Evolutionary conservation across 257 asterid species (phyloP).

Genomic region (Petunia secreta): DNA sequence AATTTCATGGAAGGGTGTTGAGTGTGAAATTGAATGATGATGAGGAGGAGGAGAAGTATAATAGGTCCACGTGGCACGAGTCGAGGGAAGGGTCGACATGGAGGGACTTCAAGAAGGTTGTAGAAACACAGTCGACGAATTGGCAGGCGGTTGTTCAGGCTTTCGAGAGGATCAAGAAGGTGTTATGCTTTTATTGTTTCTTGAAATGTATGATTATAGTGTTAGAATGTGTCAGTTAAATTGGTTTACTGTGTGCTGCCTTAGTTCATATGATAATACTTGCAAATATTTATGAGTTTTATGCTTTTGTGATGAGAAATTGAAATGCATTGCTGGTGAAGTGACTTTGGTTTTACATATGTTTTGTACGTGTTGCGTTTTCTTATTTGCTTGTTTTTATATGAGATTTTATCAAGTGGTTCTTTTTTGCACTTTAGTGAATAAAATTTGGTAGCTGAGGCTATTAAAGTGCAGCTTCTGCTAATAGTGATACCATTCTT

Average conservation of each 20-base stretch:
- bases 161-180: constrained; percentile 93
- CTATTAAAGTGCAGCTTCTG: too few species aligned
- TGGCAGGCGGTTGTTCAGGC: constrained; percentile 95
- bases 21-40: constrained; percentile 92
- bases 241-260: background rate
- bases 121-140: constrained; percentile 79
- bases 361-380: background rate
- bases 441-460: too few species aligned
- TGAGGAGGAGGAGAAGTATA: constrained; percentile 54
- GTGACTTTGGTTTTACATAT: background rate
- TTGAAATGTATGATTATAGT: constrained; percentile 14
- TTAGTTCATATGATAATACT: background rate
- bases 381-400: too few species aligned
- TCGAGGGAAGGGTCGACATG: constrained; percentile 68
- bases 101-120: constrained; percentile 64
- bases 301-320: background rate
- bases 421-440: too few species aligned
- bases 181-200: constrained; percentile 31
- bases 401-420: too few species aligned
- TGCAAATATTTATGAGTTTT: background rate
- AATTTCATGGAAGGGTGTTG: constrained; percentile 87
- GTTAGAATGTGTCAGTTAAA: background rate
- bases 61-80: constrained; percentile 73
- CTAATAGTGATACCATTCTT: too few species aligned
- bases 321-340: background rate